Evolutionary conservation across 345 rosid species (phyloP).

Genomic region (Boechera stricta): DNA sequence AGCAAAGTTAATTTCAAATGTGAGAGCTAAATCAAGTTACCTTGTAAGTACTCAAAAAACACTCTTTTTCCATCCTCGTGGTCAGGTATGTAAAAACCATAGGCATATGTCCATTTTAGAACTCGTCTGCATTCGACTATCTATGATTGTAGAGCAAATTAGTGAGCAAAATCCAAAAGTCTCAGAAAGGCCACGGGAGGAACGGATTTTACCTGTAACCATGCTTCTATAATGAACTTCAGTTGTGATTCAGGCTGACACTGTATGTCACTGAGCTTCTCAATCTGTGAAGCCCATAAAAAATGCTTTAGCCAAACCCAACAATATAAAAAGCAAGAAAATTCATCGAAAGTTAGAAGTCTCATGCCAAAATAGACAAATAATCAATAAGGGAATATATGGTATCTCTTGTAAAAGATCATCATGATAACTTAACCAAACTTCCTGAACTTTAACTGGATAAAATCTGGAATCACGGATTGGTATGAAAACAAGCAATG

Average conservation of each 20-base stretch:
- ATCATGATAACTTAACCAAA: conserved; percentile 11
- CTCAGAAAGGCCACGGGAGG: background rate
- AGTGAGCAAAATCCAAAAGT: conserved; percentile 20
- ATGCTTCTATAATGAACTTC: conserved; percentile 85
- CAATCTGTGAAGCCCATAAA: conserved; percentile 54
- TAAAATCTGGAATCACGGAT: background rate
- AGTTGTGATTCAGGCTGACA: conserved; percentile 87
- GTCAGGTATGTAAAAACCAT: conserved; percentile 83
- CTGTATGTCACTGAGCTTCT: conserved; percentile 80
- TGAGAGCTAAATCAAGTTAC: conserved; percentile 38
- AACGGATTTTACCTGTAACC: conserved; percentile 70
- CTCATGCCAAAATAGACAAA: conserved; percentile 13
- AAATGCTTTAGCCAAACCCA: conserved; percentile 32
- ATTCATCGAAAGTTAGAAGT: background rate
- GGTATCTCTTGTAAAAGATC: background rate
- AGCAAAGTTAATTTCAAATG: background rate
- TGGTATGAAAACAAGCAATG: background rate
- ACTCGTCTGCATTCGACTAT: conserved; percentile 90
- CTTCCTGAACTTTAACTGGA: background rate
- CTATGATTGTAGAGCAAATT: conserved; percentile 46
- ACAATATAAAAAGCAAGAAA: conserved; percentile 1
- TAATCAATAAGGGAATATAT: conserved; percentile 3
- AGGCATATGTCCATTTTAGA: conserved; percentile 87
- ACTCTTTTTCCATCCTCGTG: conserved; percentile 74
- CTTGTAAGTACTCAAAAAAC: conserved; percentile 89